Conservation (phyloP, 1,284 basidiomycete genomes). For the Moesziomyces sp. region DNA sequence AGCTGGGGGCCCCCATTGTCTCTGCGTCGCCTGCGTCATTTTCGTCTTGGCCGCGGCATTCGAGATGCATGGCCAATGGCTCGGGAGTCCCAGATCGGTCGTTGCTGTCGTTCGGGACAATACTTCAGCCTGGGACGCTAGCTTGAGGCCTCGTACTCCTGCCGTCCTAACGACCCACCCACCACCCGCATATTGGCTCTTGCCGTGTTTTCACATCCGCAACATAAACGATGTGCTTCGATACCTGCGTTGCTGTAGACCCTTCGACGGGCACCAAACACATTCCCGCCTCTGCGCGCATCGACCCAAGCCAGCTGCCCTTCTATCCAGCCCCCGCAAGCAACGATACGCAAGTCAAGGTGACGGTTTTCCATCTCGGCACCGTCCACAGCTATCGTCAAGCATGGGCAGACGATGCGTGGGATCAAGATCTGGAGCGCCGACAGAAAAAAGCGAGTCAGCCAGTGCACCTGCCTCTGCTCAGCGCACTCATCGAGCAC, state of each 20-base stretch:
- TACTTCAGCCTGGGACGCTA: too few species aligned
- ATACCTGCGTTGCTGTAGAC: slow-evolving; percentile 6
- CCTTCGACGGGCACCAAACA: slow-evolving; percentile 13
- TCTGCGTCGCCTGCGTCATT: too few species aligned
- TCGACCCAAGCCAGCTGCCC: slow-evolving; percentile 19
- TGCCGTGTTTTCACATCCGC: neutral
- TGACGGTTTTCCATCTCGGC: slow-evolving; percentile 22
- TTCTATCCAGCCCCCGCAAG: slow-evolving; percentile 4
- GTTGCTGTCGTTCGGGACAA: too few species aligned
- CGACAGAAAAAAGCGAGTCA: slow-evolving; percentile 7
- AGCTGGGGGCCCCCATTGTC: too few species aligned
- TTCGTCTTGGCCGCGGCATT: slow-evolving; percentile 2
- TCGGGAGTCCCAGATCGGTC: too few species aligned
- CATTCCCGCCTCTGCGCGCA: slow-evolving; percentile 12
- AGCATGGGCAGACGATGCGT: slow-evolving; percentile 29
- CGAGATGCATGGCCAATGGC: too few species aligned
- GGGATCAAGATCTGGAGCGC: slow-evolving; percentile 7
- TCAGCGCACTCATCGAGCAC: slow-evolving; percentile 19
- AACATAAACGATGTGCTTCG: slow-evolving; percentile 11
- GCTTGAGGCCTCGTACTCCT: too few species aligned
- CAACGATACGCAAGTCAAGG: slow-evolving; percentile 1
- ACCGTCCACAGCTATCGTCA: slow-evolving; percentile 17
- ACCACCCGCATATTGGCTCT: neutral
- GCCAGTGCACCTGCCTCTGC: slow-evolving; percentile 16
- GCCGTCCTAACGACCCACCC: too few species aligned